A percentile compares a stretch with the other conserved stretches of the same genome.
phyloP scores from a whole-genome alignment of 108 stramenopile genomes.

The Pelagomonas calceolata region DNA sequence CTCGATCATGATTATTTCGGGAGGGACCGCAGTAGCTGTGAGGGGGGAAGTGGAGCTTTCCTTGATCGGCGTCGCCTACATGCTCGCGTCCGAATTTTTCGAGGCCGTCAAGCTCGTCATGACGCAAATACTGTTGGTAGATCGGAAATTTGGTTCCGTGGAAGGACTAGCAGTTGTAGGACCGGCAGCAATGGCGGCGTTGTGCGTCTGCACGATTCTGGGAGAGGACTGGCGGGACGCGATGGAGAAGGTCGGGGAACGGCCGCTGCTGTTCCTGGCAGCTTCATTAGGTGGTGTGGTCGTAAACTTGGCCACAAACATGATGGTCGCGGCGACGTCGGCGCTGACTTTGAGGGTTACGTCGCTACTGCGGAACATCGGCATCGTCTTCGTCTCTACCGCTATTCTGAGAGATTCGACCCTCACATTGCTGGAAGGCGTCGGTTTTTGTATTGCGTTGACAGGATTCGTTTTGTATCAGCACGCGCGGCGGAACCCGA shows the following conservation, averaged over 20 bases:
- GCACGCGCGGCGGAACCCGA: background rate
- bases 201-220: background rate
- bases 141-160: background rate
- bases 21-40: conserved; percentile 4
- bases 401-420: background rate
- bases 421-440: background rate
- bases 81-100: background rate
- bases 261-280: background rate
- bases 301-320: background rate
- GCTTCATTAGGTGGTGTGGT: background rate
- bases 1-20: conserved; percentile 5
- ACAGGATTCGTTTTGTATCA: background rate
- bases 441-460: background rate
- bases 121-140: background rate
- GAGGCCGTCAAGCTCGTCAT: background rate
- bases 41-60: background rate
- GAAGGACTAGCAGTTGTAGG: background rate
- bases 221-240: background rate
- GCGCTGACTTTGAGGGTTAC: background rate
- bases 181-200: background rate
- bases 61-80: background rate
- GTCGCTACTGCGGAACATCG: background rate
- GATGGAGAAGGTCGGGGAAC: background rate
- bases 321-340: background rate
- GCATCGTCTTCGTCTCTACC: background rate